A percentile compares a stretch with the other conserved stretches of the same genome.
Conservation (phyloP, 257 asterid species). For the Solanum sejunctum region DNA sequence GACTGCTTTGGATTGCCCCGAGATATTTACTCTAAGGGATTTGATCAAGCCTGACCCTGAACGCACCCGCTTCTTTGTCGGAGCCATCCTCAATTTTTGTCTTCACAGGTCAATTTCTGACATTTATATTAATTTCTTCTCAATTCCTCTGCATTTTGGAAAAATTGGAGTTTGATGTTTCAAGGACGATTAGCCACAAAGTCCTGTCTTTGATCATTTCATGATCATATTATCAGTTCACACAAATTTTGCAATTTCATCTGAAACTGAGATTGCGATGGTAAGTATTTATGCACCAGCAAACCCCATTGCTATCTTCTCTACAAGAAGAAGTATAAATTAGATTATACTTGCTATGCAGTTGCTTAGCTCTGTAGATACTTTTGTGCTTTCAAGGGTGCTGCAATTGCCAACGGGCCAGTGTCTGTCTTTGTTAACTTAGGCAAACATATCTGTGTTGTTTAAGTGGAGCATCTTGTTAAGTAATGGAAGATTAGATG, state of each 20-base stretch:
- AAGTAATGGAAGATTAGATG: no score
- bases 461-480: no score
- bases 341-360: background rate
- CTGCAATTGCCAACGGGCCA: no score
- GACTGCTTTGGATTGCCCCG: slow-evolving; percentile 44
- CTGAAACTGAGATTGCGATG: background rate
- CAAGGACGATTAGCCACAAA: background rate
- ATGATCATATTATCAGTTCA: no score
- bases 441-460: no score
- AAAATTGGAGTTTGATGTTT: background rate
- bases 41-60: slow-evolving; percentile 69
- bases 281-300: background rate
- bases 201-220: background rate
- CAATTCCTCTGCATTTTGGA: background rate
- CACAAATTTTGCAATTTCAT: background rate
- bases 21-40: slow-evolving; percentile 46
- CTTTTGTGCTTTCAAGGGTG: background rate
- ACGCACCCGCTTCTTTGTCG: slow-evolving; percentile 56
- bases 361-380: background rate
- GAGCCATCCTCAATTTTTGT: slow-evolving; percentile 70
- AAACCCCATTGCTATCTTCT: background rate
- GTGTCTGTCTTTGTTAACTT: background rate
- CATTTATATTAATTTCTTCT: background rate
- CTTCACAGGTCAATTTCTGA: slow-evolving; percentile 25
- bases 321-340: background rate